Base-by-base conservation (phyloP, 2,329 filamentous ascomycete genomes). In the Monilinia polystroma region DNA sequence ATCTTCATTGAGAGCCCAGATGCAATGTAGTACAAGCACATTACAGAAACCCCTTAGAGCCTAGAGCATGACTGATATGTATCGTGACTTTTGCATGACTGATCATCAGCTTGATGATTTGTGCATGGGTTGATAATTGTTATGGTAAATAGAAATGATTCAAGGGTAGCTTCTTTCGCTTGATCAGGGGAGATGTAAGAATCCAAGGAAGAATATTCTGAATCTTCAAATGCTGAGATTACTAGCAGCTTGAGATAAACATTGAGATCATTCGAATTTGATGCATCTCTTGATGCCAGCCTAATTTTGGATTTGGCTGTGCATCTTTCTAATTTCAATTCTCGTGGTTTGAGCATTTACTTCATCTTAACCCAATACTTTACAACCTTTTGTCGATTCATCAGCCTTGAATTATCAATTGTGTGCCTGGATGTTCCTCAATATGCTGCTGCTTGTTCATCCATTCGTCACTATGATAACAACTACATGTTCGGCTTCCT, bases 81-180 rank as follows among this genome's bases (percentile, higher is more conserved):
- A 52, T 38, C 58, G 45, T 62, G 58, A 26, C 29, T 62, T 35
- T 23, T 38, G n/a, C 32, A 62, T 52, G 58, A 29, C 38, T 23
- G 32, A 51, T 26, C 45, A 26, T 26, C 58, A 51, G 29, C 58
- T 60, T 51, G 45, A 51, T 60, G 20, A 51, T 2, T 12, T 35
- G 3, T 3, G 11, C 29, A 35, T 38, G 43, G 1, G 4, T 29
- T 52, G 5, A 14, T 60, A 8, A 11, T 12, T n/a, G 7, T 11
- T n/a, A 51, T 51, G 45, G n/a, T 16, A 23, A 51, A 12, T 35
- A 3, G 20, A 18, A 38, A 20, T 5, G 10, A 26, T 12, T 49
- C 10, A 26, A 35, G 12, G 32, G 5, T 38, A 12, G 32, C 32
- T 38, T 11, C 12, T 14, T 43, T 38, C 53, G n/a, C 38, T 56